Percentiles rank a stretch among this genome's conserved stretches.
These are phyloP conservation scores for Fusarium virguliforme DNA, from an alignment of 2,329 filamentous ascomycete species.

Conservation along the genomic window DNA sequence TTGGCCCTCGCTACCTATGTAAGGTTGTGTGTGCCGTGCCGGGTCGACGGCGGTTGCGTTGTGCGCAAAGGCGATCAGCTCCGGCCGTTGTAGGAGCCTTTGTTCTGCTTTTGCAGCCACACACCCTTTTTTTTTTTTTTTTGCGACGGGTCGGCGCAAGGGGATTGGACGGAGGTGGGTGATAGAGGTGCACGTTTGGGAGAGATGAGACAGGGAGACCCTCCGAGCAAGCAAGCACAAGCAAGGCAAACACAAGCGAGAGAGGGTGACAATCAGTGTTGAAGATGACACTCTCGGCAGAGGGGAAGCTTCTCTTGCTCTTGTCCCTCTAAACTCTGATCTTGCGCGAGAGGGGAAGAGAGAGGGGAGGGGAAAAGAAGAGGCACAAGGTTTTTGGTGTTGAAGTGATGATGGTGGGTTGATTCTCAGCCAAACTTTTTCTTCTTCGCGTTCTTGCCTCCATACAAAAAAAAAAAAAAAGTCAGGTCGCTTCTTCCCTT, in stretches of 20 bases:
- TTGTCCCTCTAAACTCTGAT: neutral
- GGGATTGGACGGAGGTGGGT: constrained; percentile 24
- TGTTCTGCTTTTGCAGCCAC: constrained; percentile 34
- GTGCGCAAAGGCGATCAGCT: constrained; percentile 28
- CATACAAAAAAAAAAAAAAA: constrained; percentile 26
- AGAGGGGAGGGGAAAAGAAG: neutral
- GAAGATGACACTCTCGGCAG: constrained; percentile 5
- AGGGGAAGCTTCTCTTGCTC: neutral
- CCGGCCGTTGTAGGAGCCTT: constrained; percentile 27
- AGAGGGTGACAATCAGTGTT: neutral
- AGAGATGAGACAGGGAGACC: constrained; percentile 34
- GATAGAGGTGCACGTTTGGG: constrained; percentile 39
- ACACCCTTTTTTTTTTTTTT: constrained; percentile 29
- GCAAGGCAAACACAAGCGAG: no score
- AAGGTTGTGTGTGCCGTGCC: neutral
- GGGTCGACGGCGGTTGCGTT: constrained; percentile 20
- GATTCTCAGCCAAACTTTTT: constrained; percentile 22
- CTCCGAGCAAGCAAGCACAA: neutral
- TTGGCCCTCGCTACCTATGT: neutral
- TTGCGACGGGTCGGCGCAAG: constrained; percentile 35
- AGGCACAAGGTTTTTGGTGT: neutral
- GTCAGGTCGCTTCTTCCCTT: constrained; percentile 29
- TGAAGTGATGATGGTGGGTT: neutral
- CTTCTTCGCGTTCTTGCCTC: constrained; percentile 21
- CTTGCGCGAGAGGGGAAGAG: constrained; percentile 9